These are phyloP conservation scores for Talaromyces sp. DNA, from an alignment of 2,329 filamentous ascomycete genomes.

Conservation along the genomic window DNA sequence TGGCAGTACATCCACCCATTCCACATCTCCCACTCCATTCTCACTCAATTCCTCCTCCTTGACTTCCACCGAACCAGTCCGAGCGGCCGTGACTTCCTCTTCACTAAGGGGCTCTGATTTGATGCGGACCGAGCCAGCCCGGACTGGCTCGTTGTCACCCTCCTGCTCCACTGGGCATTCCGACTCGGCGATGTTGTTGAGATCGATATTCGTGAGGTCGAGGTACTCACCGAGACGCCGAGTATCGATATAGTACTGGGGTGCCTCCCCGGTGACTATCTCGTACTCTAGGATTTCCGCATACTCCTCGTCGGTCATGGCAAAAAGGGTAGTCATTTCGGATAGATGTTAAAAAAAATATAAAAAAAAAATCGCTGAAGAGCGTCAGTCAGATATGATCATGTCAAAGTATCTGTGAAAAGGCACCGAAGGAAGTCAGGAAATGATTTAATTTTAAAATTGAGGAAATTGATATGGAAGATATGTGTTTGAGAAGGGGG, in stretches of 20 bases:
- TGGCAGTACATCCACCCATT: not conserved
- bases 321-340: not conserved
- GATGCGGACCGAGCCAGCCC: not conserved
- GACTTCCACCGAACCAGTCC: not conserved
- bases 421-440: not conserved
- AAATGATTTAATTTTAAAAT: not conserved
- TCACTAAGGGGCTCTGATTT: not conserved
- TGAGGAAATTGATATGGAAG: not conserved
- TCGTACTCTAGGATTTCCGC: not conserved
- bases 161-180: not conserved
- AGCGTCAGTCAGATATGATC: not conserved
- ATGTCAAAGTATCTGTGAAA: not conserved
- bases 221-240: not conserved
- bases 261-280: not conserved
- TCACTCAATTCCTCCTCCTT: not conserved
- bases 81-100: not conserved
- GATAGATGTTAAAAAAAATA: not conserved
- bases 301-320: constrained; percentile 2
- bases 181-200: not conserved
- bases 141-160: not conserved
- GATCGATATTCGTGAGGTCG: not conserved
- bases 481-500: not conserved
- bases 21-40: not conserved
- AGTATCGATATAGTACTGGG: not conserved
- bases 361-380: not conserved